Evolutionary conservation across 805 yeast genomes (phyloP), one percentile per base, ranked within the genome.

Genomic region (Wickerhamomyces chambardii): DNA sequence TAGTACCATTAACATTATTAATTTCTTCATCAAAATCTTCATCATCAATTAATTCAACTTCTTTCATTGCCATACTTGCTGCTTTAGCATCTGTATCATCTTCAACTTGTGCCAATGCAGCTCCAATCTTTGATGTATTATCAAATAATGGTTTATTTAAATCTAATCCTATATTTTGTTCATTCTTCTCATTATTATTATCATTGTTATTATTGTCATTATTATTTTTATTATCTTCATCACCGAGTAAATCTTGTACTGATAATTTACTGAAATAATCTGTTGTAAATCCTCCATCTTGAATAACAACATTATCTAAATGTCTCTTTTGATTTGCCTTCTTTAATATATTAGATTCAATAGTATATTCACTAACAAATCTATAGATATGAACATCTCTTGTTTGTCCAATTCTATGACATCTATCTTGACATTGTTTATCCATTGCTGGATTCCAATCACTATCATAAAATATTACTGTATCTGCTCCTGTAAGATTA

Each of bases 381-480:
- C 99, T 68, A 63, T 94, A 92, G 38, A 92, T 92, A 57, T 92
- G 98, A 26, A 92, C 99, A 55, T 92, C 98, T 51, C 98, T 71
- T 15, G 95, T 86, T 58, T 92, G 99, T 6, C 99, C 99, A 56
- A 92, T 92, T 66, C 99, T 81, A 57, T 92, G 99, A 61, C 97
- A 92, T 58, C 99, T 78, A 61, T 92, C 99, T 59, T 92, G 98
- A 62, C 98, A 92, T 60, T 92, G 99, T 53, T 87, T 86, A 57
- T 92, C 99, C 97, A 92, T 92, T 2, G 97, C 95, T 3, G 99
- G 99, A 54, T 92, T 92, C 98, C 98, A 90, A 59, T 90, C 98
- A 3, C 96, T 86, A 59, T 92, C 99, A 56, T 94, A 92, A 61
- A 92, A 94, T 7, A 92, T 86, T 30, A 92, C 99, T 0, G 98